These are phyloP conservation scores for Aspergillus candidus DNA, from an alignment of 2,329 filamentous ascomycete species.

Conservation along the genomic window DNA sequence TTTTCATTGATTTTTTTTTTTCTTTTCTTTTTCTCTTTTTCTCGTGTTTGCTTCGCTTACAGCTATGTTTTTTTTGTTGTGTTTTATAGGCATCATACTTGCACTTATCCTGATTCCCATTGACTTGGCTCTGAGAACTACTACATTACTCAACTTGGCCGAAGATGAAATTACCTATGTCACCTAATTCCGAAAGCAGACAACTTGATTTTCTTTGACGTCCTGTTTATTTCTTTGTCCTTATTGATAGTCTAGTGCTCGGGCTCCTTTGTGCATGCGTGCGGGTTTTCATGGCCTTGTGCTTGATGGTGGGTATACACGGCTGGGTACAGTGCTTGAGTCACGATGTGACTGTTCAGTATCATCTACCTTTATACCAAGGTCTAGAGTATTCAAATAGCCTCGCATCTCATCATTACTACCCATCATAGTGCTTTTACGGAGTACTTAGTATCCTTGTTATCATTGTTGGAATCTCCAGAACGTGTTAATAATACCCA, in stretches of 20 bases:
- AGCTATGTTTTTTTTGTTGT: background rate
- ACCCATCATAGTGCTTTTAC: no score
- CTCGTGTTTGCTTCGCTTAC: conserved; percentile 2
- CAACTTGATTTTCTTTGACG: conserved; percentile 9
- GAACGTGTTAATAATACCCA: no score
- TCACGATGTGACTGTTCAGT: no score
- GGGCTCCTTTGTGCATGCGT: conserved; percentile 1
- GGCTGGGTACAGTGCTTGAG: no score
- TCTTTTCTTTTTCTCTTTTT: conserved; percentile 5
- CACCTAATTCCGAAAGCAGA: conserved; percentile 19
- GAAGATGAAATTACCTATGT: conserved; percentile 15
- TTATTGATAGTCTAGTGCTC: conserved; percentile 12
- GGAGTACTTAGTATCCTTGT: no score
- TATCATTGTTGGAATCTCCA: no score
- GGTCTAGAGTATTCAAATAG: no score
- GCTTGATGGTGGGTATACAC: no score
- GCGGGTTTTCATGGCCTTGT: no score
- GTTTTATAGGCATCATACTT: conserved; percentile 1
- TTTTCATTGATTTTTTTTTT: conserved; percentile 2
- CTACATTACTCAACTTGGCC: conserved; percentile 6
- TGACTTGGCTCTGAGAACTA: conserved; percentile 7
- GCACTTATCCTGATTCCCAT: conserved; percentile 5
- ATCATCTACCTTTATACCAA: no score
- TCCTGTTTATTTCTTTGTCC: conserved; percentile 9
- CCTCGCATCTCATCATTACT: no score